Evolutionary conservation across 257 asterid genomes (phyloP).

Genomic region (Plectranthus barbatus): DNA sequence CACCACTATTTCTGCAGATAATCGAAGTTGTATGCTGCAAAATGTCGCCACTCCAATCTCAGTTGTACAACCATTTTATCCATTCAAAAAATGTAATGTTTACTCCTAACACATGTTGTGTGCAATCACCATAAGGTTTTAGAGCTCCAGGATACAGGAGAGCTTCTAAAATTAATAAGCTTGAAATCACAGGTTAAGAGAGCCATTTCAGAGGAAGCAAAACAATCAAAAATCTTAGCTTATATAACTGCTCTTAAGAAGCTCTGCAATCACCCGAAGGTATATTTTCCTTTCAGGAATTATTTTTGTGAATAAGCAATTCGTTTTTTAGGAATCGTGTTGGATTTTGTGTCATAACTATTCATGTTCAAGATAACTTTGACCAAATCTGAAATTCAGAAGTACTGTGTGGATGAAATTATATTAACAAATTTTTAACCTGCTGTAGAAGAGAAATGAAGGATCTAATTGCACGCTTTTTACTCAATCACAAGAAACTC

Average conservation of each 20-base stretch:
- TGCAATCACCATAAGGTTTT: conserved; percentile 13
- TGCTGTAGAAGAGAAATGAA: conserved; percentile 5
- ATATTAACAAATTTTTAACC: not conserved
- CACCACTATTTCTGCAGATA: conserved; percentile 41
- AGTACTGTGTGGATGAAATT: not conserved
- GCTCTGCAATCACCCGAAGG: conserved; percentile 99
- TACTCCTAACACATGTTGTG: conserved; percentile 5
- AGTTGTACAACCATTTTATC: conserved; percentile 78
- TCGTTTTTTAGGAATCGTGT: not conserved
- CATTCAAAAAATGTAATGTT: conserved; percentile 86
- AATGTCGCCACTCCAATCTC: conserved; percentile 75
- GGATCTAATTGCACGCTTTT: not conserved
- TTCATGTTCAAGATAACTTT: conserved; percentile 10
- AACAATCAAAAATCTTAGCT: conserved; percentile 75
- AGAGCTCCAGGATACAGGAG: not conserved
- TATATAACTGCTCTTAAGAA: conserved; percentile 93
- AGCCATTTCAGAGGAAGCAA: conserved; percentile 81
- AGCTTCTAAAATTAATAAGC: conserved; percentile 13
- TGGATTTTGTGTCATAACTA: not conserved
- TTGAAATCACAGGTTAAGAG: conserved; percentile 62
- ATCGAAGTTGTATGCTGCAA: conserved; percentile 96
- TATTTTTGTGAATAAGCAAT: not conserved
- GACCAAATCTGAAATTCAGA: not conserved
- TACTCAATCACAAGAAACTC: not conserved
- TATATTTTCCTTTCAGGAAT: conserved; percentile 19